phyloP scores from a whole-genome alignment of 2,329 filamentous ascomycete genomes.

The Ramularia endophylla region DNA sequence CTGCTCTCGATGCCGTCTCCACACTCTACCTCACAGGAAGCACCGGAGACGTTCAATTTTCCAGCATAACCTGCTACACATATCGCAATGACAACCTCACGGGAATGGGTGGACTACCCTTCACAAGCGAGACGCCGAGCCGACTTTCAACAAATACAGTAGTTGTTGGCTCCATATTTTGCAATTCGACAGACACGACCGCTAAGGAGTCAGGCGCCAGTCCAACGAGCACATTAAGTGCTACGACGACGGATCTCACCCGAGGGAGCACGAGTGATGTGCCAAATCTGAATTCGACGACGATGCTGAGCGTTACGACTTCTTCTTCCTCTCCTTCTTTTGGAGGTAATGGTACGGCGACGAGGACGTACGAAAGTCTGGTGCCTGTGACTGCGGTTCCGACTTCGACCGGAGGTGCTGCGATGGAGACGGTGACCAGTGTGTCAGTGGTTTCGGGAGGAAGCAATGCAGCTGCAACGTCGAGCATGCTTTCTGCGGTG shows the following conservation, averaged over 20 bases:
- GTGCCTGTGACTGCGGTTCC: too few species aligned
- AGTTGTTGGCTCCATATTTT: conserved; percentile 21
- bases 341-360: too few species aligned
- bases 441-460: too few species aligned
- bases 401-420: too few species aligned
- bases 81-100: conserved; percentile 17
- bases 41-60: conserved; percentile 10
- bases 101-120: conserved; percentile 18
- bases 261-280: neutral
- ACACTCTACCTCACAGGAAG: conserved; percentile 22
- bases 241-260: conserved; percentile 2
- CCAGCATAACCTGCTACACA: conserved; percentile 23
- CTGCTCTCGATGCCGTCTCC: conserved; percentile 20
- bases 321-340: too few species aligned
- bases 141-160: conserved; percentile 24
- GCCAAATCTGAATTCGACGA: neutral
- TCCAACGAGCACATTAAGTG: conserved; percentile 7
- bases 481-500: too few species aligned
- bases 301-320: too few species aligned
- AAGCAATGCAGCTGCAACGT: too few species aligned
- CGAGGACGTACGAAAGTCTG: too few species aligned
- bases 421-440: too few species aligned
- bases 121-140: conserved; percentile 18
- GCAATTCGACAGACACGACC: conserved; percentile 8
- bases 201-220: conserved; percentile 2